phyloP scores from a whole-genome alignment of 805 yeast genomes.

The Saccharomycopsis fodiens region DNA sequence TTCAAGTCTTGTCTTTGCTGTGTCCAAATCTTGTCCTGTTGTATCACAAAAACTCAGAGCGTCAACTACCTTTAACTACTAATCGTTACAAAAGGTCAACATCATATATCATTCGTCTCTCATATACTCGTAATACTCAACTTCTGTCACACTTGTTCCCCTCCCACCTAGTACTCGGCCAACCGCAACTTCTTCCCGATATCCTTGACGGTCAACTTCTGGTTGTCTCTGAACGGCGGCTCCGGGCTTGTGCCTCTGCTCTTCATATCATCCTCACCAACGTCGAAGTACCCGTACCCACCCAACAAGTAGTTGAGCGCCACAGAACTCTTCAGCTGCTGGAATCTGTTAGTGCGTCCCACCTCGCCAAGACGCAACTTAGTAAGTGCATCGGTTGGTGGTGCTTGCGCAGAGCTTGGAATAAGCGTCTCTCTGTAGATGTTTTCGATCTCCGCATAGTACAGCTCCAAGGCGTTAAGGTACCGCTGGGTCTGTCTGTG shows the following conservation, averaged over 20 bases:
- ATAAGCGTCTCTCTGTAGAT: slow-evolving; percentile 31
- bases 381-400: slow-evolving; percentile 18
- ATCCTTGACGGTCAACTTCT: slow-evolving; percentile 1
- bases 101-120: no score
- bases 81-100: no score
- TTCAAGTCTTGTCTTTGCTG: no score
- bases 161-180: slow-evolving; percentile 15
- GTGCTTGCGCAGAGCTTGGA: not conserved
- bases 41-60: no score
- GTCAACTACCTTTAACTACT: no score
- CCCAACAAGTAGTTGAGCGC: slow-evolving; percentile 44
- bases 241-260: slow-evolving; percentile 28
- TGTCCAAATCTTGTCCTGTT: no score
- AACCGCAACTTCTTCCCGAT: slow-evolving; percentile 12
- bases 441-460: slow-evolving; percentile 49
- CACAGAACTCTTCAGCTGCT: slow-evolving; percentile 21
- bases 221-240: slow-evolving; percentile 1
- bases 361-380: slow-evolving; percentile 1
- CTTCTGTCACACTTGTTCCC: no score
- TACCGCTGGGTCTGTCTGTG: slow-evolving; percentile 82
- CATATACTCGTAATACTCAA: no score
- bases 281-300: slow-evolving; percentile 83
- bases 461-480: slow-evolving; percentile 57
- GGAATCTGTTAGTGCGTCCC: slow-evolving; percentile 20
- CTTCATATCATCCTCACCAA: slow-evolving; percentile 58